Percentiles rank a stretch among this genome's conserved stretches.
These are phyloP conservation scores for Rosa hybrid DNA, from an alignment of 331 rosid species.

Conservation along the genomic window DNA sequence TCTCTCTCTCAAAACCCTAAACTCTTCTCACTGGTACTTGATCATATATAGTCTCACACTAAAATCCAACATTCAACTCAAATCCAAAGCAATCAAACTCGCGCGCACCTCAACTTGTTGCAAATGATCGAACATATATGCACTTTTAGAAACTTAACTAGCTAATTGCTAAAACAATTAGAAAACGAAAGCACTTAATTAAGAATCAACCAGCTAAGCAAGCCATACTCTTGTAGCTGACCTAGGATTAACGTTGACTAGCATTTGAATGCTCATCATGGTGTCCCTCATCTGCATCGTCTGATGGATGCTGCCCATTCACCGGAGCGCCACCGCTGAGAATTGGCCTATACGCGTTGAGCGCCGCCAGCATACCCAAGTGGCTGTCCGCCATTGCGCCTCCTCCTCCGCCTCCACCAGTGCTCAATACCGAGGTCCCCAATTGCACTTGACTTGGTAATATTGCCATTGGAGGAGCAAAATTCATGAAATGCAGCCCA, in stretches of 20 bases:
- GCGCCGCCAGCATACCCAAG: slow-evolving; percentile 70
- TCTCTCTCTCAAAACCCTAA: slow-evolving; percentile 58
- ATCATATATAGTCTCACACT: slow-evolving; percentile 29
- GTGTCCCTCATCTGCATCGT: slow-evolving; percentile 54
- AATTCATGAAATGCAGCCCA: slow-evolving; percentile 89
- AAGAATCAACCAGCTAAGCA: slow-evolving; percentile 5
- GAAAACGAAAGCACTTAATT: not conserved
- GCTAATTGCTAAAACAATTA: slow-evolving; percentile 21
- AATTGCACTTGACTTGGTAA: slow-evolving; percentile 59
- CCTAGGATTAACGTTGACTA: slow-evolving; percentile 38
- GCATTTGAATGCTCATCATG: slow-evolving; percentile 35
- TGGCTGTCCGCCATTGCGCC: slow-evolving; percentile 48
- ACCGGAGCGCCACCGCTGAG: slow-evolving; percentile 38
- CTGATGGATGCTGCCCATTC: slow-evolving; percentile 36
- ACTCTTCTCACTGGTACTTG: slow-evolving; percentile 9
- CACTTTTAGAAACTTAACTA: not conserved
- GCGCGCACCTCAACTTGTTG: not conserved
- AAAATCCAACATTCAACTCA: slow-evolving; percentile 44
- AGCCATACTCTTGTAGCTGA: slow-evolving; percentile 45
- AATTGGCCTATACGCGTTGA: slow-evolving; percentile 71
- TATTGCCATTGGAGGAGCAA: slow-evolving; percentile 72
- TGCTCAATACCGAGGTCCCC: slow-evolving; percentile 32
- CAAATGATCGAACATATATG: slow-evolving; percentile 11
- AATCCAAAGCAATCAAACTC: slow-evolving; percentile 51
- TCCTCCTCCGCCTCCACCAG: slow-evolving; percentile 27